Evolutionary conservation across 2,329 filamentous ascomycete genomes (phyloP).

Genomic region (Alternaria ventricosa): DNA sequence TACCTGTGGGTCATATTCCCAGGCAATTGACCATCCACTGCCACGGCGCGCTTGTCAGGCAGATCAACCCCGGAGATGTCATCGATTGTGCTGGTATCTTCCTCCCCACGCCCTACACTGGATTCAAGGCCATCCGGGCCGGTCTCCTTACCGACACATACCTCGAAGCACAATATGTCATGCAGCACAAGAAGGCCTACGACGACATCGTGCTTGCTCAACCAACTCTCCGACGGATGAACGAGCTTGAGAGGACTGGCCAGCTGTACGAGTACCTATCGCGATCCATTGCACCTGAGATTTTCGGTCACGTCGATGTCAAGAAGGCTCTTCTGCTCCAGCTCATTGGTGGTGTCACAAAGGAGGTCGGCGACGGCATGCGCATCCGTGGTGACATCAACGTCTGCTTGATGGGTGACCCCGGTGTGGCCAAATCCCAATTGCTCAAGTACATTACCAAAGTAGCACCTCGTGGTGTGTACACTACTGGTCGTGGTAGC

Average conservation of each 20-base stretch:
- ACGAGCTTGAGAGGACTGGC: constrained; percentile 81
- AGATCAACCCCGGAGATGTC: constrained; percentile 91
- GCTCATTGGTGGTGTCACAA: constrained; percentile 93
- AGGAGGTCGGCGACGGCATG: constrained; percentile 98
- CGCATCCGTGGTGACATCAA: constrained; percentile 99
- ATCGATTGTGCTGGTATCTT: constrained; percentile 96
- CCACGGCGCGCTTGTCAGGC: constrained; percentile 82
- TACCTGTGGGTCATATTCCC: constrained; percentile 96
- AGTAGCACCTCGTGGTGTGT: constrained; percentile 90
- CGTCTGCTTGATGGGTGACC: constrained; percentile 98
- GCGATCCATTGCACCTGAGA: constrained; percentile 95
- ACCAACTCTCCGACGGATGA: constrained; percentile 80
- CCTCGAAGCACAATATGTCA: constrained; percentile 89
- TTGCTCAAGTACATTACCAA: constrained; percentile 98
- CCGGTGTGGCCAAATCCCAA: constrained; percentile 99
- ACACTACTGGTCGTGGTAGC: constrained; percentile 81
- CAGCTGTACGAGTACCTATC: constrained; percentile 96
- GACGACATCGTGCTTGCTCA: constrained; percentile 87
- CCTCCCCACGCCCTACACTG: constrained; percentile 96
- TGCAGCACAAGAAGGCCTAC: constrained; percentile 98
- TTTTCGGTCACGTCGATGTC: constrained; percentile 94
- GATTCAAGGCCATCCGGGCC: constrained; percentile 95
- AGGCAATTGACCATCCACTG: constrained; percentile 88
- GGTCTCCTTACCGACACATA: constrained; percentile 98
- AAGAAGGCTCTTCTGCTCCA: constrained; percentile 97